Evolutionary conservation across 1,284 basidiomycete species (phyloP), one percentile per base, ranked within the genome.

Genomic region (Taiwanofungus camphoratus): DNA sequence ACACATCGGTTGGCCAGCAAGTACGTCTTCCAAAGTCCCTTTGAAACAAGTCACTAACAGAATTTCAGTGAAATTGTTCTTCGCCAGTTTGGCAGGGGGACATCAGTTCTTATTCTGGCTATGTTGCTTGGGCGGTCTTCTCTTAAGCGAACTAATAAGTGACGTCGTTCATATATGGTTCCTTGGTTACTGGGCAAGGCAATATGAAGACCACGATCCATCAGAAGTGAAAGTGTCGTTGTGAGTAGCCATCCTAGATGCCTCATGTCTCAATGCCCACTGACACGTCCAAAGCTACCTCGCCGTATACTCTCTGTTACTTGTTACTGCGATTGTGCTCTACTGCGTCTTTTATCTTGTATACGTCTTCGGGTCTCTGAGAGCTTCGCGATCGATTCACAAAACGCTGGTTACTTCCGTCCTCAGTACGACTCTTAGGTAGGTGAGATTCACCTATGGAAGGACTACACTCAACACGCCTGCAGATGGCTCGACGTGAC

Each of bases 351-450:
- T 52, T 5, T 58, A 61, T 23, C 45, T 59, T 1, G 45, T 65
- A 5, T 70, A 65, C 53, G 60, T 71, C 19, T 53, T 63, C 19
- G 72, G 71, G 3, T 56, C 67, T 24, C 47, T 64, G 50, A 66
- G 67, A 33, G 83, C 84, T 2, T 79, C 79, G 2, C 66, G 70
- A 37, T 58, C 55, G 9, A 71, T 87, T 11, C 84, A 87, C 52
- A 53, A 61, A 21, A 62, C 63, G 34, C 71, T 88, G 16, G 60
- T 86, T 12, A 57, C 71, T 18, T 67, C 71, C 5, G 66, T 84
- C n/a, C 67, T 84, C n/a, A 71, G 72, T 3, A 73, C 79, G 0
- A 79, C 75, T n/a, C 59, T 79, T 44, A 66, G 76, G 61, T 69
- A 33, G 46, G 18, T 19, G 31, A 5, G 21, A 13, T 68, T n/a